These are phyloP conservation scores for Agroathelia rolfsii DNA, from an alignment of 1,284 basidiomycete species.

Conservation along the genomic window DNA sequence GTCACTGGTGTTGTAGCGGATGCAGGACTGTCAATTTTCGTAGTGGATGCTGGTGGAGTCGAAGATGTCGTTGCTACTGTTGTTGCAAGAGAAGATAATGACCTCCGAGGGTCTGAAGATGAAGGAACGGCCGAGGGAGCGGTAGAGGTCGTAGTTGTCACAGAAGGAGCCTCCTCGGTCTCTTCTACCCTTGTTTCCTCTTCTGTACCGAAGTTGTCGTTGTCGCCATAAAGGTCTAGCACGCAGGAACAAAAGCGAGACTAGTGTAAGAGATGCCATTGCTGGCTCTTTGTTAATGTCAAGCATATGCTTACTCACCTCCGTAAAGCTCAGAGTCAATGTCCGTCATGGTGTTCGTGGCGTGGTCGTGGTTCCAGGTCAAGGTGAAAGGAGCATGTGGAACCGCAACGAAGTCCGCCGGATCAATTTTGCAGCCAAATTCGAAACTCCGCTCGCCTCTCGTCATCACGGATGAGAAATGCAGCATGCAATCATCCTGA, in stretches of 20 bases:
- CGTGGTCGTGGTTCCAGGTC: no score
- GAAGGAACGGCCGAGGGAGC: slow-evolving; percentile 10
- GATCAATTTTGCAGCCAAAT: no score
- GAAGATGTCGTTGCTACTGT: no score
- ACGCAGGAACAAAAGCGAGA: neutral
- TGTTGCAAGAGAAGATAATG: no score
- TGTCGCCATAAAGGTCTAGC: slow-evolving; percentile 28
- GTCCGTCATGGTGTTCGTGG: slow-evolving; percentile 9
- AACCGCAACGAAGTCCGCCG: no score
- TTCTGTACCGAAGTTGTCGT: slow-evolving; percentile 20
- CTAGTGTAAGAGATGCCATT: slow-evolving; percentile 1
- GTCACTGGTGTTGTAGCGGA: slow-evolving; percentile 59
- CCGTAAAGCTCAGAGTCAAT: slow-evolving; percentile 30
- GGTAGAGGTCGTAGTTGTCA: slow-evolving; percentile 3
- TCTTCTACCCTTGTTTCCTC: slow-evolving; percentile 16
- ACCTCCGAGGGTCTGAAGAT: slow-evolving; percentile 7
- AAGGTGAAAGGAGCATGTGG: no score
- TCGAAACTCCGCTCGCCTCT: no score
- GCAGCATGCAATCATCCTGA: no score
- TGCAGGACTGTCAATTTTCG: slow-evolving; percentile 60
- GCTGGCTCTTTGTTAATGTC: neutral
- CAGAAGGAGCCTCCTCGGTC: neutral
- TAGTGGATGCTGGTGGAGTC: slow-evolving; percentile 15
- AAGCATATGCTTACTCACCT: slow-evolving; percentile 13
- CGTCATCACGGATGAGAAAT: no score